A percentile compares a stretch with the other conserved stretches of the same genome.
These are phyloP conservation scores for Dactylella cylindrospora DNA, from an alignment of 2,329 filamentous ascomycete genomes.

Conservation along the genomic window DNA sequence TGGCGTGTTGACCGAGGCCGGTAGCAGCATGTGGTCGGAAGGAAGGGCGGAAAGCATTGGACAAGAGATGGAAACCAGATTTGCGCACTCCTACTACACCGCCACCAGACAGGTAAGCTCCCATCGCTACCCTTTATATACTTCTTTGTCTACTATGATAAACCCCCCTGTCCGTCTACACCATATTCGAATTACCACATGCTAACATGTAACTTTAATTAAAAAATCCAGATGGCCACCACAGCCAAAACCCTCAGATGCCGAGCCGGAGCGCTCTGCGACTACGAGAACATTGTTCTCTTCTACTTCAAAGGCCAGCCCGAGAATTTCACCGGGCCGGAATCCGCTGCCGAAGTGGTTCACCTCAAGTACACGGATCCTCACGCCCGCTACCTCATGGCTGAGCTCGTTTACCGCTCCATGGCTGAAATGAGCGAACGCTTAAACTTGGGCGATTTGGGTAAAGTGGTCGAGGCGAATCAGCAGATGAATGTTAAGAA, in stretches of 20 bases:
- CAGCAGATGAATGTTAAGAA: slow-evolving; percentile 41
- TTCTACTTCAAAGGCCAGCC: slow-evolving; percentile 44
- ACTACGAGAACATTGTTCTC: slow-evolving; percentile 43
- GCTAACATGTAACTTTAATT: slow-evolving; percentile 17
- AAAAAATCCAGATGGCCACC: slow-evolving; percentile 29
- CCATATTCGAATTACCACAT: slow-evolving; percentile 14
- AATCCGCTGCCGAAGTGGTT: slow-evolving; percentile 40
- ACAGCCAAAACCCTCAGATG: slow-evolving; percentile 38
- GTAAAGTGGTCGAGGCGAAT: slow-evolving; percentile 42
- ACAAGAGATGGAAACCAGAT: slow-evolving; percentile 21
- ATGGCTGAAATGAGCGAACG: slow-evolving; percentile 43
- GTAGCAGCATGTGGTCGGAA: slow-evolving; percentile 37
- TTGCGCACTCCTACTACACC: slow-evolving; percentile 32
- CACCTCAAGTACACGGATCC: slow-evolving; percentile 41
- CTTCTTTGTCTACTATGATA: not conserved
- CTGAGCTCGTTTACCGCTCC: slow-evolving; percentile 41
- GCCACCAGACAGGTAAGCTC: slow-evolving; percentile 41
- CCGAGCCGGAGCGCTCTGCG: slow-evolving; percentile 41
- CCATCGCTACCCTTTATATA: slow-evolving; percentile 12
- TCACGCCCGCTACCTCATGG: slow-evolving; percentile 39
- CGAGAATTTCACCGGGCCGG: slow-evolving; percentile 35
- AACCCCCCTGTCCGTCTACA: not conserved
- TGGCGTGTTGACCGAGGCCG: slow-evolving; percentile 36
- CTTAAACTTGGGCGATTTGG: slow-evolving; percentile 32
- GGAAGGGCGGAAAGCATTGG: slow-evolving; percentile 26